Conservation (phyloP, 768 basidiomycete genomes). For the Cystofilobasidium bisporidii region DNA sequence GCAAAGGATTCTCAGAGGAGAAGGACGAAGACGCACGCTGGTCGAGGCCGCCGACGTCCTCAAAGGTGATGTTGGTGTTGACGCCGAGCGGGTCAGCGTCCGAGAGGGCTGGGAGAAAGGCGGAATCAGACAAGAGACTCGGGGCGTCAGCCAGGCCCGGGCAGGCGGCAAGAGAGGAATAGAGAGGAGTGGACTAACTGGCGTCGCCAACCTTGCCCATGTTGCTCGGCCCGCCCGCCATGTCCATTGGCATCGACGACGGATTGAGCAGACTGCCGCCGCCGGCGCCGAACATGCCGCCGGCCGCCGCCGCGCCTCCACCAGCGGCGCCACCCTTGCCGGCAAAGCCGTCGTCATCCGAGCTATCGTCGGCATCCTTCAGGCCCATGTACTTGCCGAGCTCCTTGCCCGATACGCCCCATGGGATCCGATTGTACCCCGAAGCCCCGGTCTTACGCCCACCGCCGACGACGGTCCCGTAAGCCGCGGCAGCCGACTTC, state of each 20-base stretch:
- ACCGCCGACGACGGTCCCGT: constrained; percentile 10
- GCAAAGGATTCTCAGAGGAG: too few species aligned
- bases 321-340: constrained; percentile 25
- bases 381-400: constrained; percentile 36
- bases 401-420: constrained; percentile 33
- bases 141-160: constrained; percentile 30
- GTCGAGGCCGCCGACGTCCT: constrained; percentile 91
- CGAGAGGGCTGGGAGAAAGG: constrained; percentile 54
- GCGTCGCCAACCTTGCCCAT: constrained; percentile 74
- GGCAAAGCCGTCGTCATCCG: constrained; percentile 33
- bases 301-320: constrained; percentile 33
- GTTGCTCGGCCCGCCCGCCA: constrained; percentile 66
- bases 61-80: constrained; percentile 85
- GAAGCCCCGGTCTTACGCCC: background rate
- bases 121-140: constrained; percentile 14
- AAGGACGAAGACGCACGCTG: constrained; percentile 57
- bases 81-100: constrained; percentile 94
- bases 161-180: constrained; percentile 18
- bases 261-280: constrained; percentile 46
- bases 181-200: constrained; percentile 43
- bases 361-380: constrained; percentile 7
- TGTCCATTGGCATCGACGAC: constrained; percentile 46
- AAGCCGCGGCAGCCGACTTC: background rate
- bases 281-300: constrained; percentile 27
- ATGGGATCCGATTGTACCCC: constrained; percentile 22